These are phyloP conservation scores for Pseudopithomyces chartarum DNA, from an alignment of 2,329 filamentous ascomycete species.

Conservation along the genomic window DNA sequence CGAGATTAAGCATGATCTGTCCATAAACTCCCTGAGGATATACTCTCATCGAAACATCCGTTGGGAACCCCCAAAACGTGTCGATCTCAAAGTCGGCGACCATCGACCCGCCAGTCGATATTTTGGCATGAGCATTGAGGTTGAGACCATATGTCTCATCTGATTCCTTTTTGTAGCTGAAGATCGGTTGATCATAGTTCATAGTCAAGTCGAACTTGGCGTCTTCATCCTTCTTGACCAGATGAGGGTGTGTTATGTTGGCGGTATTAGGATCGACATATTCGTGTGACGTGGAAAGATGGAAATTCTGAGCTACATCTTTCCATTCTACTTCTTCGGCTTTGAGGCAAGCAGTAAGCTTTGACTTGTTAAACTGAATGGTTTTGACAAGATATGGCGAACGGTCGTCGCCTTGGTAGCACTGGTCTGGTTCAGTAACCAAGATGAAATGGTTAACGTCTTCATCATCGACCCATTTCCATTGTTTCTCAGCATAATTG, in stretches of 20 bases:
- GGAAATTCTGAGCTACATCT: conserved; percentile 21
- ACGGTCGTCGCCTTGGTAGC: conserved; percentile 29
- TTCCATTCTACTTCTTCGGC: conserved; percentile 25
- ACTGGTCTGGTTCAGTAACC: conserved; percentile 28
- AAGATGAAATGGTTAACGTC: conserved; percentile 28
- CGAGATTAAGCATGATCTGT: conserved; percentile 18
- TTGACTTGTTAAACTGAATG: conserved; percentile 24
- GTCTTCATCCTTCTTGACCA: conserved; percentile 14
- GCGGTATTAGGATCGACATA: conserved; percentile 20
- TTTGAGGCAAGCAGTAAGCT: conserved; percentile 18
- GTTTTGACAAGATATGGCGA: conserved; percentile 26
- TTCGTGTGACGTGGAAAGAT: conserved; percentile 20
- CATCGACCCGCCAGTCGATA: conserved; percentile 23
- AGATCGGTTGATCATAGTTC: conserved; percentile 20
- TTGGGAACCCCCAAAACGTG: conserved; percentile 14
- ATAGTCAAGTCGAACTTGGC: conserved; percentile 22
- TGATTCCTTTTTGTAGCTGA: conserved; percentile 25
- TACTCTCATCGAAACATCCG: conserved; percentile 20
- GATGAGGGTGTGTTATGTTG: conserved; percentile 26
- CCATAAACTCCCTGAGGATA: conserved; percentile 24
- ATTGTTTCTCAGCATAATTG: conserved; percentile 21
- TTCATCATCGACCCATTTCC: conserved; percentile 29
- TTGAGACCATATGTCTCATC: conserved; percentile 20
- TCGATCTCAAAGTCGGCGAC: conserved; percentile 26
- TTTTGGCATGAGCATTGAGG: conserved; percentile 22